Base-by-base conservation (phyloP, 345 rosid genomes). In the Angophora floribunda region DNA sequence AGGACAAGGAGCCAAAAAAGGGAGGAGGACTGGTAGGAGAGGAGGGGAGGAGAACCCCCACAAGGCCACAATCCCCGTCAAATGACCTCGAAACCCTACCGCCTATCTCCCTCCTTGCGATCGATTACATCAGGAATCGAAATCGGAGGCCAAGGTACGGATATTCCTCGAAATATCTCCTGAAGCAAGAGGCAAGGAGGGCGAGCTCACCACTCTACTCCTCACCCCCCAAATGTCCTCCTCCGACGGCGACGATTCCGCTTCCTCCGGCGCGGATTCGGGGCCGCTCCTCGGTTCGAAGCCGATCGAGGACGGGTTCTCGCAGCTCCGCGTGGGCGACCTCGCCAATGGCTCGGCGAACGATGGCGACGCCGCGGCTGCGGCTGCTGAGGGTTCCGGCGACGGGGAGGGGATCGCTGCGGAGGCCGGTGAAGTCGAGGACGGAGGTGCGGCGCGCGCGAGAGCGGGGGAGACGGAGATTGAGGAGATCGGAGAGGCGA, bases 401-500 rank as follows among this genome's bases (percentile, higher is more conserved):
- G 86, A 32, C 30, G 21, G 11, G 67, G n/a, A 45, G 65, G 67
- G 59, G 87, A 78, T n/a, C 13, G 52, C 24, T 15, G 52, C 7
- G 85, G 59, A 51, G 55, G 85, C 6, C 49, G 51, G 51, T 32
- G 57, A 67, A 45, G 32, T 47, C 30, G 85, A 52, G 65, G 85
- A 7, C 24, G 63, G 51, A 11, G 87, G 65, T 4, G 52, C 80
- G 22, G 88, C 32, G 87, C 52, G 70, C 65, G 50, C 15, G 44
- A 41, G 90, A 75, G 86, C 45, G 91, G 88, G 65, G 36, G 28
- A 67, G 87, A 45, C 44, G 45, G 87, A 86, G 87, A 86, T 86
- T 87, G 87, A 87, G 53, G 91, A 65, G 90, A 87, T 28, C 89
- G 86, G 85, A 88, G 89, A 82, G 89, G 47, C 63, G 47, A 53